Conservation (phyloP, 768 basidiomycete species). For the Auricularia sp. region DNA sequence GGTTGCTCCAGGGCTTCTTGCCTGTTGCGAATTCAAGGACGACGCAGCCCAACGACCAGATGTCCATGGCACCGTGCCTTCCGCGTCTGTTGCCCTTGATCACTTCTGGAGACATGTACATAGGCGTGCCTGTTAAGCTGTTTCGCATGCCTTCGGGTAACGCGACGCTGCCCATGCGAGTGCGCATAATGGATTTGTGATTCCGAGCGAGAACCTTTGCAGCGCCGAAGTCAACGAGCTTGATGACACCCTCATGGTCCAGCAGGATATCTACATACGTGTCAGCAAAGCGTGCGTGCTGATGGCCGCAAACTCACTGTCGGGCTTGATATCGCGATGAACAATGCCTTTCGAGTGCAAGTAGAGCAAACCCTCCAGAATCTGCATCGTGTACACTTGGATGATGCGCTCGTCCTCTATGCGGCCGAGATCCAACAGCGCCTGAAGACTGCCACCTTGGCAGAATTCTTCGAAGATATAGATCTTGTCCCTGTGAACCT, state of each 20-base stretch:
- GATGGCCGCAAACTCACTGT: conserved; percentile 52
- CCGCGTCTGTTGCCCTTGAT: conserved; percentile 90
- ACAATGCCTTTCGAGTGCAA: conserved; percentile 87
- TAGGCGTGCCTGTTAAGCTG: conserved; percentile 91
- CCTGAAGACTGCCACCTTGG: conserved; percentile 86
- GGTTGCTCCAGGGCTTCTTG: conserved; percentile 95
- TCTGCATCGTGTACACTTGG: conserved; percentile 93
- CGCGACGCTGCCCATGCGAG: conserved; percentile 44
- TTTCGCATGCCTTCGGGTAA: conserved; percentile 52
- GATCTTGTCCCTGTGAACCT: conserved; percentile 96
- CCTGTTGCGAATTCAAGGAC: conserved; percentile 94
- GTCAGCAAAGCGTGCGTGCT: conserved; percentile 2
- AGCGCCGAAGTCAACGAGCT: conserved; percentile 95
- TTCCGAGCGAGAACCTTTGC: conserved; percentile 93
- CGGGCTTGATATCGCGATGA: conserved; percentile 96
- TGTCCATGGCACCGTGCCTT: conserved; percentile 91
- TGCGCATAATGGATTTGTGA: conserved; percentile 65
- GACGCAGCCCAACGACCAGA: conserved; percentile 98
- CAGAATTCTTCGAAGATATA: conserved; percentile 99
- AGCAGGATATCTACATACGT: conserved; percentile 71
- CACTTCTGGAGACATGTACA: conserved; percentile 99
- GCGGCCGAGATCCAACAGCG: conserved; percentile 81
- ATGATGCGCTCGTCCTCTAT: conserved; percentile 96
- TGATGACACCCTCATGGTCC: conserved; percentile 83
- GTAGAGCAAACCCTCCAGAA: conserved; percentile 89